phyloP scores from a whole-genome alignment of 371 early-diverging fungal genomes.

The Syncephalis plumigaleata region DNA sequence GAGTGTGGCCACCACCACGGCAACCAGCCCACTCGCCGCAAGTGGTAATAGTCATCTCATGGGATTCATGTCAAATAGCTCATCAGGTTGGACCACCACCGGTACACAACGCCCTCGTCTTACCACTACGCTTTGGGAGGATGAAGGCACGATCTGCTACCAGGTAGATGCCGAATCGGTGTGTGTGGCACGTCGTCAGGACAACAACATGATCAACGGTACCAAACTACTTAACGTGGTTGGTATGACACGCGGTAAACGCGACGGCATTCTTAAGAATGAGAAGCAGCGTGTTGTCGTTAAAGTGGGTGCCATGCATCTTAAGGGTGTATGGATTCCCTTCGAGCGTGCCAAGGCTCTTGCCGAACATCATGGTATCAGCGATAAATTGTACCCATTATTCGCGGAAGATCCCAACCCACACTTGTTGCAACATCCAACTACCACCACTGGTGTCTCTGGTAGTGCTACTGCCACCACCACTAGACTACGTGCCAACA shows the following conservation, averaged over 20 bases:
- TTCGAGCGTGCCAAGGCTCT: constrained; percentile 9
- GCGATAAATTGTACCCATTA: constrained; percentile 47
- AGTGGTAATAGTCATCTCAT: too few relatives aligned
- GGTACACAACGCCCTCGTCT: constrained; percentile 13
- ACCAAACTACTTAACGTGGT: constrained; percentile 73
- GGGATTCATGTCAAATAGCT: too few relatives aligned
- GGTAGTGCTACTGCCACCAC: background rate
- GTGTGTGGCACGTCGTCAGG: constrained; percentile 56
- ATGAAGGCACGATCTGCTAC: constrained; percentile 58
- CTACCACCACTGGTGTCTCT: background rate
- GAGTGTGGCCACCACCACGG: too few relatives aligned
- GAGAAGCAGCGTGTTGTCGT: constrained; percentile 72
- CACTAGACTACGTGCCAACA: background rate
- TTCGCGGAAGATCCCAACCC: constrained; percentile 17
- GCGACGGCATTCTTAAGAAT: constrained; percentile 74
- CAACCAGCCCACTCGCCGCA: too few relatives aligned
- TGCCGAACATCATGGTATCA: constrained; percentile 28
- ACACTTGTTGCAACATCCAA: background rate
- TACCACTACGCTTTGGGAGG: constrained; percentile 70
- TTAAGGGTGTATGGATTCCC: constrained; percentile 67
- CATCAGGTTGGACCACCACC: too few relatives aligned
- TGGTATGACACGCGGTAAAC: constrained; percentile 76
- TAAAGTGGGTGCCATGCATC: constrained; percentile 75
- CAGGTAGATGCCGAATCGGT: constrained; percentile 63
- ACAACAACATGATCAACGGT: constrained; percentile 71